Evolutionary conservation across 495 filamentous ascomycete species (phyloP), one percentile per base, ranked within the genome.

Genomic region (Lichenothelia convexa): DNA sequence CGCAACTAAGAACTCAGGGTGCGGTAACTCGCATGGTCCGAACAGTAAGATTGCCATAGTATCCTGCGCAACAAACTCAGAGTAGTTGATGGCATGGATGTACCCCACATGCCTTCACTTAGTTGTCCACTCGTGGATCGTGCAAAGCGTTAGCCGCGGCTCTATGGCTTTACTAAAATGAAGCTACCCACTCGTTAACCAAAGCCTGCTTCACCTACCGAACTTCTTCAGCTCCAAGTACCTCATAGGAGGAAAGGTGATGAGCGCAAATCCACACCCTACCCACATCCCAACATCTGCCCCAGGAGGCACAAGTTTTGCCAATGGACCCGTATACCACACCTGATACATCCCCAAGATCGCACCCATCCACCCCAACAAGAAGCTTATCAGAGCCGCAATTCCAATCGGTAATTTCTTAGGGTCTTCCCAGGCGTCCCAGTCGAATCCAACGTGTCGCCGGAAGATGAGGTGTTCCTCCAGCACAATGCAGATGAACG

Each of bases 281-380:
- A 51, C 38, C 41, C 41, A 43, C 35, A 43, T 34, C 4, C 41
- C 41, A 27, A 43, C 41, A 39, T 43, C 41, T 15, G 26, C 41
- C 13, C 21, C 35, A 17, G 18, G 36, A 4, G 55, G 45, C 20
- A 72, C 59, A 39, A 61, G 34, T 18, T 50, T 55, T 4, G 74
- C 74, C 41, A 81, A 39, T 0, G 70, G 72, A 2, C 76, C 76
- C 30, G 68, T 67, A 51, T 74, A 80, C 66, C 72, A 81, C 17
- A 67, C 62, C 57, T 78, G 67, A 33, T 61, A 58, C 75, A 80
- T 3, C 3, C 41, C 41, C 17, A 38, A 20, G 9, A 38, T 31
- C n/a, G 41, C 41, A 19, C 41, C 29, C 13, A 34, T 20, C 41
- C 41, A 43, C 3, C 41, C 41, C 5, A 43, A 21, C 35, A 43